Base-by-base conservation (phyloP, 2,329 filamentous ascomycete species). In the Pseudogymnoascus sp. region DNA sequence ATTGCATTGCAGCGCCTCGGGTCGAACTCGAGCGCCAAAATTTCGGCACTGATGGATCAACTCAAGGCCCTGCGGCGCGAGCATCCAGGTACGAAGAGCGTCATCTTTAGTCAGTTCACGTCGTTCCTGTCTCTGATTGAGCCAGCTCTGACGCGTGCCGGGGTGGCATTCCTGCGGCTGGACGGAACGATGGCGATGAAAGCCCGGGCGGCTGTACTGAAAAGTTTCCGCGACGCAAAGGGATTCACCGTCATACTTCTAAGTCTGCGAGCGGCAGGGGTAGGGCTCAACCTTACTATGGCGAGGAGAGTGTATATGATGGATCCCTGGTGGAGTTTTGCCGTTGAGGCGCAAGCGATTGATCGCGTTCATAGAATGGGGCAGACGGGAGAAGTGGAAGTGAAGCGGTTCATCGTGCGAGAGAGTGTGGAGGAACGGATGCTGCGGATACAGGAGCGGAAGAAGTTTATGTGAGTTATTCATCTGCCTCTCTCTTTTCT, bases 251-350 rank as follows among this genome's bases (percentile, higher is more conserved):
- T 99, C 1, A 78, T 99, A 3, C 79, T 99, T 1, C 83, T 99
- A 59, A 93, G 88, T 68, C 78, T 99, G 61, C 83, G 91, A 17
- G 94, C 95, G 0, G 94, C 95, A 4, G 95, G 94, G 24, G 94
- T 99, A 0, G 94, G 94, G 0, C 79, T 99, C 44, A 99, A 99
- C 71, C 75, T 99, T 64, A 97, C 93, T 0, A 87, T 86, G 66
- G 94, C 94, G 5, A 90, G 87, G 65, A 81, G 90, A 60, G 95
- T 99, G 4, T 99, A 88, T 77, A 95, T 99, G 89, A 97, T 99
- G 94, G 94, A 99, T 74, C 94, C 94, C 0, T 99, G 94, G 94
- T 99, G 94, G 94, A 95, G 90, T 71, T 99, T 93, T 74, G 92
- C 94, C 0, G 87, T 97, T 10, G 94, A 99, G 75, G 91, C 92